phyloP scores from a whole-genome alignment of 2,329 filamentous ascomycete genomes.

The Cladobotryum protrusum region DNA sequence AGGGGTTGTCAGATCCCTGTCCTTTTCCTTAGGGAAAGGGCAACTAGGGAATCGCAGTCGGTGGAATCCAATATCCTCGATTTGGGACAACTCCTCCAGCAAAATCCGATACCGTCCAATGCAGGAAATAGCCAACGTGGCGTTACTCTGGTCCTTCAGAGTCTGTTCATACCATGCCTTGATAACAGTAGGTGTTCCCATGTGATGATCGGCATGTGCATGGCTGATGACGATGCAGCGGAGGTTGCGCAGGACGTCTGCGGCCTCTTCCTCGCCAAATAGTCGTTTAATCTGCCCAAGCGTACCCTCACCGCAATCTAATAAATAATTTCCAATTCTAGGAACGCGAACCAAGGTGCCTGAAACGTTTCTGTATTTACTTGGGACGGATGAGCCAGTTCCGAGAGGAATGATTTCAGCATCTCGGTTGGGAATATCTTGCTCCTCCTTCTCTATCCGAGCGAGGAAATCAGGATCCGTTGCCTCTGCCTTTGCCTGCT shows the following conservation, averaged over 20 bases:
- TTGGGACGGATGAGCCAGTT: constrained; percentile 84
- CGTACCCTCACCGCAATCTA: constrained; percentile 91
- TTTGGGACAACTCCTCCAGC: constrained; percentile 69
- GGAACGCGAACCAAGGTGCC: constrained; percentile 80
- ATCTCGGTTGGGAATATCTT: constrained; percentile 66
- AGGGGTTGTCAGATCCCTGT: constrained; percentile 28
- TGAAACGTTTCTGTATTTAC: constrained; percentile 93
- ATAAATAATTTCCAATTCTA: constrained; percentile 76
- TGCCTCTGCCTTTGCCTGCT: constrained; percentile 37
- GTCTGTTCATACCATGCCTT: constrained; percentile 67
- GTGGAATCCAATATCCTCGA: constrained; percentile 70
- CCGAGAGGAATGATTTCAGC: constrained; percentile 82
- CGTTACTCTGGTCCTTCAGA: constrained; percentile 25
- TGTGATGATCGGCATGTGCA: constrained; percentile 91
- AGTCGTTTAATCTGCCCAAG: constrained; percentile 77
- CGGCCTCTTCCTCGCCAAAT: constrained; percentile 58
- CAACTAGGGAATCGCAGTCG: constrained; percentile 36
- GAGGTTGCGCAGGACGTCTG: constrained; percentile 68
- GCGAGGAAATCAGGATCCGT: constrained; percentile 39
- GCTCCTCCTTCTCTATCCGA: constrained; percentile 46
- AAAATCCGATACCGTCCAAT: constrained; percentile 66
- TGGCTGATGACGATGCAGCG: constrained; percentile 90
- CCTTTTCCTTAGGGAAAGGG: constrained; percentile 13
- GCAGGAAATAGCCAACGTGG: constrained; percentile 60
- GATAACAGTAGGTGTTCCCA: constrained; percentile 77